Base-by-base conservation (phyloP, 2,329 filamentous ascomycete genomes). In the Exophiala sideris region DNA sequence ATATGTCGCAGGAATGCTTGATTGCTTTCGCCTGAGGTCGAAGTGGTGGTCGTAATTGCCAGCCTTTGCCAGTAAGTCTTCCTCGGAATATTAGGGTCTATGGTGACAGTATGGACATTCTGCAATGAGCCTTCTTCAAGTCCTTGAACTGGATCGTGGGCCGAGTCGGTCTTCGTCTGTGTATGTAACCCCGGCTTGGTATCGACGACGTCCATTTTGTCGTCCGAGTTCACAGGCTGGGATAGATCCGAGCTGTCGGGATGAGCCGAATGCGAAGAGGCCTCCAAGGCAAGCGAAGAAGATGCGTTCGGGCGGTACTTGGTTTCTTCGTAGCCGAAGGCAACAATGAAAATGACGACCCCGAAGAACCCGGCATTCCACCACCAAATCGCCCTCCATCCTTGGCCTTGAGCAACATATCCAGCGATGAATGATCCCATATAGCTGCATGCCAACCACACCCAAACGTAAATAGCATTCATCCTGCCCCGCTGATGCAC, bases 351-450 rank as follows among this genome's bases (percentile, higher is more conserved):
- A 3, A 72, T 46, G n/a, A 67, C 50, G 3, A 68, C 24, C 1
- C 45, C 62, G n/a, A 68, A 58, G 24, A 69, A 65, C 1, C 71
- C 70, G 0, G 64, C 63, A 47, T 68, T 62, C 46, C 69, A 71
- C 42, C 59, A 65, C 45, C 67, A 73, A 6, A 68, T 69, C 64
- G 64, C 70, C 14, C 69, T 60, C 67, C 69, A 73, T 9, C 69
- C 66, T 50, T 71, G 65, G 11, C 42, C 40, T 7, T 61, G 65
- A 9, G 64, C 67, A 36, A 69, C 64, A 5, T 62, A 57, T 1
- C 68, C 69, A 9, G 67, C 65, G 9, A 66, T 67, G 53, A 71
- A 67, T 2, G 68, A 68, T 0, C 64, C 64, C 3, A 71, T 54
- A 40, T 12, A 41, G 3, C 16, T 12, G 8, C 39, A 16, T 8